Evolutionary conservation across 331 rosid species (phyloP).

Genomic region (Malus hybrid): DNA sequence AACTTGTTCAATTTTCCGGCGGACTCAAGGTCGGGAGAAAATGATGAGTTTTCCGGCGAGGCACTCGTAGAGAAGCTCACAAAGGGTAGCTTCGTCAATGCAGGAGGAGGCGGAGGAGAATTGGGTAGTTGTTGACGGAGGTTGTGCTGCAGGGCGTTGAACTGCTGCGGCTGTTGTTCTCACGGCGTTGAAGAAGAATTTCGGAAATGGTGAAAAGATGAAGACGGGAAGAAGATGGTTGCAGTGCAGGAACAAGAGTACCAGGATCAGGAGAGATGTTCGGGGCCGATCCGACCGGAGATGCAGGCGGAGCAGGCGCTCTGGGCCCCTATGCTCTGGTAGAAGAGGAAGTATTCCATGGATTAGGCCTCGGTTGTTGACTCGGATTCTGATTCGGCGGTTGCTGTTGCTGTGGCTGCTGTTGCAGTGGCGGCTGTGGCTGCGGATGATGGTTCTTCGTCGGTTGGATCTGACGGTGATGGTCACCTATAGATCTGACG

Average conservation of each 20-base stretch:
- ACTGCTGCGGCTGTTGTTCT: no score
- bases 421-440: neutral
- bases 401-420: neutral
- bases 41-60: neutral
- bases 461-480: no score
- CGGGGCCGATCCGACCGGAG: neutral
- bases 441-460: neutral
- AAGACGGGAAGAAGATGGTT: no score
- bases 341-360: neutral
- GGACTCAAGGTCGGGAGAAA: neutral
- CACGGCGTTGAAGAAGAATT: no score
- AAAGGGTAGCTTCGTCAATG: neutral
- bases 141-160: no score
- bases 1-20: neutral
- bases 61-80: conserved; percentile 3
- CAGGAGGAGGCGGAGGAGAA: no score
- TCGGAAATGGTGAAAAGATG: no score
- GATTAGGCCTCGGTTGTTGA: neutral
- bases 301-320: neutral
- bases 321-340: neutral
- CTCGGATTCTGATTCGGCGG: neutral
- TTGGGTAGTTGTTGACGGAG: no score
- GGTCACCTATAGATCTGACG: no score
- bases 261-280: no score
- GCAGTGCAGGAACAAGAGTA: no score